phyloP scores from a whole-genome alignment of 75 land plant genomes.

The Sequoiadendron giganteum region DNA sequence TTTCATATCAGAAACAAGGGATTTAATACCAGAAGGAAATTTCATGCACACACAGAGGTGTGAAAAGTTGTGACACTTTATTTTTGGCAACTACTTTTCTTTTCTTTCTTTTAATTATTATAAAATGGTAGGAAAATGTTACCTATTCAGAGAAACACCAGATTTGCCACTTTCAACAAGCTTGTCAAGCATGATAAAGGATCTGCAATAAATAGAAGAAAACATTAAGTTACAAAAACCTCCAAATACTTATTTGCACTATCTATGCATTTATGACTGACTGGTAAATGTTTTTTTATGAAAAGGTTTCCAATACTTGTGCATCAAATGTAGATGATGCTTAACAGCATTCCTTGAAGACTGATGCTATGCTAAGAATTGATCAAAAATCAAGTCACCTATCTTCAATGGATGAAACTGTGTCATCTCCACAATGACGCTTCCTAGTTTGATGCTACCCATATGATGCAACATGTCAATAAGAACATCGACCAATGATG shows the following conservation, averaged over 20 bases:
- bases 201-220: constrained; percentile 20
- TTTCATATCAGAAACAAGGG: neutral
- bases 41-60: neutral
- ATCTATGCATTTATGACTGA: neutral
- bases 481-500: too few relatives aligned
- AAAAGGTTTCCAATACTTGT: neutral
- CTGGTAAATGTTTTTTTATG: neutral
- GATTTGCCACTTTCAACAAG: constrained; percentile 17
- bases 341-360: neutral
- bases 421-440: neutral
- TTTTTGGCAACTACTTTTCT: neutral
- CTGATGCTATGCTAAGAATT: neutral
- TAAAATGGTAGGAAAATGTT: constrained; percentile 5
- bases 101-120: neutral
- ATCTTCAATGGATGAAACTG: too few relatives aligned
- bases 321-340: neutral
- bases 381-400: neutral
- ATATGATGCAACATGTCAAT: too few relatives aligned
- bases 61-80: neutral
- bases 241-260: neutral
- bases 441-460: too few relatives aligned
- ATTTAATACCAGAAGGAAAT: neutral
- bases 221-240: neutral
- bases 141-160: constrained; percentile 28
- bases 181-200: constrained; percentile 29